Conservation (phyloP, 345 rosid species). For the Corymbia maculata region DNA sequence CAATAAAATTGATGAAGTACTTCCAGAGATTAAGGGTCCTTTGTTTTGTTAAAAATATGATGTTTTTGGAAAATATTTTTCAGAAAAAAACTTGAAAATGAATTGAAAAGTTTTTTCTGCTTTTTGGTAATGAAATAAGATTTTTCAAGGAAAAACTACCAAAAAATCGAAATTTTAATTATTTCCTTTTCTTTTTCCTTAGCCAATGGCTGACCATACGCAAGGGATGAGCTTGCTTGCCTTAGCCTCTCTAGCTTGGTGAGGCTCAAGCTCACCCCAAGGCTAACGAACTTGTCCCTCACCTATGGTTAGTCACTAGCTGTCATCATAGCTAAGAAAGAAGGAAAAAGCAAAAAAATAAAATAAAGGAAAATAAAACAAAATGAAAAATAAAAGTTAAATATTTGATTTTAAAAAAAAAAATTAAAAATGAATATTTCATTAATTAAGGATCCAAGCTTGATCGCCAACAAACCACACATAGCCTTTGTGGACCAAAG, state of each 20-base stretch:
- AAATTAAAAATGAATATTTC: fast-evolving
- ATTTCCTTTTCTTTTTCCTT: fast-evolving
- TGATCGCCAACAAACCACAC: fast-evolving
- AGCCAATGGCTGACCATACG: fast-evolving
- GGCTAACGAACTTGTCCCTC: fast-evolving
- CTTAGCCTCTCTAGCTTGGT: fast-evolving
- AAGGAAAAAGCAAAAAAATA: fast-evolving
- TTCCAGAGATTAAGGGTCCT: background rate
- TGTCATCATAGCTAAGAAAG: fast-evolving
- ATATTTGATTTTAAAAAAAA: too few relatives aligned
- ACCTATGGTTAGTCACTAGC: fast-evolving
- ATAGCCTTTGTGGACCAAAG: background rate
- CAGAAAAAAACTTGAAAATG: too few relatives aligned
- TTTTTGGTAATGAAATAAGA: background rate
- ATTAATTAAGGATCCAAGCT: too few relatives aligned
- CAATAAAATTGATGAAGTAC: background rate
- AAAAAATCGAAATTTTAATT: too few relatives aligned
- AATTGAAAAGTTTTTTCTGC: fast-evolving
- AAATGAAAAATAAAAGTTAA: too few relatives aligned
- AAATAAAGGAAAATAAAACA: fast-evolving
- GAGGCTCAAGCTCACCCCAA: fast-evolving
- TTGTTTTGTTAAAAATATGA: too few relatives aligned
- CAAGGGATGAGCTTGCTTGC: fast-evolving
- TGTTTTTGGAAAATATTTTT: too few relatives aligned
- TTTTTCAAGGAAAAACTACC: fast-evolving